Percentiles rank a stretch among this genome's conserved stretches.
Conservation (phyloP, 2,329 filamentous ascomycete genomes). For the Pseudocercospora musae region DNA sequence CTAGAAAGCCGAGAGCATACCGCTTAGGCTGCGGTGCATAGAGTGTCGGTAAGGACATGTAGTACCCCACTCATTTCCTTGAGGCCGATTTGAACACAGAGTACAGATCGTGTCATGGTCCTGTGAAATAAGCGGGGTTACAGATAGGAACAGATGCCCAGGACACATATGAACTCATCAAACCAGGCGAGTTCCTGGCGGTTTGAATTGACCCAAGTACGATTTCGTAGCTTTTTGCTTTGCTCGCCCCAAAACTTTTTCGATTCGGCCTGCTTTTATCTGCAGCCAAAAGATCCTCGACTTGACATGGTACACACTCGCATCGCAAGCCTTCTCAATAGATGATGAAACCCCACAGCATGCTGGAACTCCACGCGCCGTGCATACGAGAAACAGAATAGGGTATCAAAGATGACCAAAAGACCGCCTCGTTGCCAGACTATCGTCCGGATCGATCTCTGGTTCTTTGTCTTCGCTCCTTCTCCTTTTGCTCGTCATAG, state of each 20-base stretch:
- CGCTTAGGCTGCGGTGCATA: no score
- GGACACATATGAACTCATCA: no score
- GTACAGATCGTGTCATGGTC: no score
- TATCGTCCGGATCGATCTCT: slow-evolving; percentile 39
- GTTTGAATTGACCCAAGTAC: neutral
- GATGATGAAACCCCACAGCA: neutral
- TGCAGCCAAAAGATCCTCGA: neutral
- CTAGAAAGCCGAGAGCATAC: no score
- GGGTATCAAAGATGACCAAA: neutral
- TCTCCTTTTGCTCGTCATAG: slow-evolving; percentile 66
- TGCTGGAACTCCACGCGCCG: slow-evolving; percentile 9
- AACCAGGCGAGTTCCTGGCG: no score
- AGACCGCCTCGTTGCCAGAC: neutral
- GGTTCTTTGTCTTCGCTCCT: slow-evolving; percentile 37
- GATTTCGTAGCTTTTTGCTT: neutral
- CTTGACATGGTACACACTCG: neutral
- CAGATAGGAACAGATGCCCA: no score
- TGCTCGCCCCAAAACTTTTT: neutral
- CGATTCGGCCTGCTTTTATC: neutral
- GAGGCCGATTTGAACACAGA: no score
- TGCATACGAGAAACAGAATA: slow-evolving; percentile 7
- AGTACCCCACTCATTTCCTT: no score
- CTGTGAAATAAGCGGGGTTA: no score
- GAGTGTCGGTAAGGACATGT: no score
- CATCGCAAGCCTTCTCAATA: neutral